Conservation (phyloP, 2,329 filamentous ascomycete genomes). For the Grosmannia serpens region DNA sequence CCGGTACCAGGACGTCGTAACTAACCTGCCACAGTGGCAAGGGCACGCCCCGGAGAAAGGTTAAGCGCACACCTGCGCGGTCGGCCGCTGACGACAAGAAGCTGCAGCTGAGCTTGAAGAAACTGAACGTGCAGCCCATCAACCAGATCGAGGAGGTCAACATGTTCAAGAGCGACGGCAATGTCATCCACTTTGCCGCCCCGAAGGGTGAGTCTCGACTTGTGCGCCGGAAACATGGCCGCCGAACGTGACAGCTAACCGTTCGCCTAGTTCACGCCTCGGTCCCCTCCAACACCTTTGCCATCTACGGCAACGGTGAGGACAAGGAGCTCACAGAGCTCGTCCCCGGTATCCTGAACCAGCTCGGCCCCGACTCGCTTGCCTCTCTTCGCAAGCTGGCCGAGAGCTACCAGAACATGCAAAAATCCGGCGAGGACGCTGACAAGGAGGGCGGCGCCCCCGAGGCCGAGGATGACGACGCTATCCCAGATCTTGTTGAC, state of each 20-base stretch:
- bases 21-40: conserved; percentile 55
- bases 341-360: conserved; percentile 97
- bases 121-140: conserved; percentile 99
- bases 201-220: conserved; percentile 68
- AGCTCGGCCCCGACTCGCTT: conserved; percentile 95
- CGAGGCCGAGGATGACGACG: conserved; percentile 71
- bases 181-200: conserved; percentile 97
- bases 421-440: conserved; percentile 70
- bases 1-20: not conserved
- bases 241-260: not conserved
- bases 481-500: conserved; percentile 94
- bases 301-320: conserved; percentile 97
- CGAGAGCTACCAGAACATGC: conserved; percentile 98
- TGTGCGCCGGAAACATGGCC: not conserved
- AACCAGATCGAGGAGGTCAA: conserved; percentile 99
- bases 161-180: conserved; percentile 99
- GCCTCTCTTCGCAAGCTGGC: conserved; percentile 96
- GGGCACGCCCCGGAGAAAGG: conserved; percentile 93
- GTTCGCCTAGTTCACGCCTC: conserved; percentile 74
- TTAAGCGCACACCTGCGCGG: conserved; percentile 93
- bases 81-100: conserved; percentile 98
- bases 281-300: conserved; percentile 97
- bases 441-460: conserved; percentile 69
- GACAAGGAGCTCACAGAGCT: conserved; percentile 99
- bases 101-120: conserved; percentile 93